phyloP scores from a whole-genome alignment of 305 asterid genomes.

The Solanum aculeatissimum region DNA sequence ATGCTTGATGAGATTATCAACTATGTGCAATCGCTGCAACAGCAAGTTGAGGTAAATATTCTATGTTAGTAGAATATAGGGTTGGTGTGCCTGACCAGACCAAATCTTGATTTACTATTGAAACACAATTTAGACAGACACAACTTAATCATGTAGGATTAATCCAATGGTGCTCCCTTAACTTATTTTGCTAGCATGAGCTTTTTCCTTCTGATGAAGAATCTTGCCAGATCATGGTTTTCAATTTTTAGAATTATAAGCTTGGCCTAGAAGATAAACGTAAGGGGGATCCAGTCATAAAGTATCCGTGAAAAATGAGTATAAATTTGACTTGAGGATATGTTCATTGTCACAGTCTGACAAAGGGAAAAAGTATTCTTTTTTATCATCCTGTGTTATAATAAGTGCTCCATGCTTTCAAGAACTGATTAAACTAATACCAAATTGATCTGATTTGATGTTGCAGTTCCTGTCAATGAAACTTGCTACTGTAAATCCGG shows the following conservation, averaged over 20 bases:
- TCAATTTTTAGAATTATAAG: background rate
- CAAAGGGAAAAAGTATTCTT: background rate
- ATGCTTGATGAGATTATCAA: slow-evolving; percentile 98
- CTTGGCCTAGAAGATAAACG: background rate
- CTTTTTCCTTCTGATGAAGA: background rate
- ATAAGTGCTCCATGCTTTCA: background rate
- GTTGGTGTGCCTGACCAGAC: background rate
- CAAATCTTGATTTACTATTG: background rate
- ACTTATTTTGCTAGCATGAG: background rate
- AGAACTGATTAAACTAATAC: background rate
- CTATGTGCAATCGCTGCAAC: slow-evolving; percentile 87
- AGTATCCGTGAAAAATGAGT: background rate
- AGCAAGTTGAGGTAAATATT: slow-evolving; percentile 73
- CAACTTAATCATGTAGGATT: background rate
- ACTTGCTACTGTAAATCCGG: slow-evolving; percentile 89
- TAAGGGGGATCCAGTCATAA: background rate
- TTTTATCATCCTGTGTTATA: background rate
- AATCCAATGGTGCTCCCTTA: background rate
- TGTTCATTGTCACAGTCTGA: background rate
- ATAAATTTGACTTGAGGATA: background rate
- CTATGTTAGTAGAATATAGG: background rate
- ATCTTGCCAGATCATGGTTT: background rate
- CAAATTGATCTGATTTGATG: background rate
- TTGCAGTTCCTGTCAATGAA: slow-evolving; percentile 90
- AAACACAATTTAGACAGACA: background rate